Evolutionary conservation across 495 filamentous ascomycete genomes (phyloP).

Genomic region (Daldinia loculata): DNA sequence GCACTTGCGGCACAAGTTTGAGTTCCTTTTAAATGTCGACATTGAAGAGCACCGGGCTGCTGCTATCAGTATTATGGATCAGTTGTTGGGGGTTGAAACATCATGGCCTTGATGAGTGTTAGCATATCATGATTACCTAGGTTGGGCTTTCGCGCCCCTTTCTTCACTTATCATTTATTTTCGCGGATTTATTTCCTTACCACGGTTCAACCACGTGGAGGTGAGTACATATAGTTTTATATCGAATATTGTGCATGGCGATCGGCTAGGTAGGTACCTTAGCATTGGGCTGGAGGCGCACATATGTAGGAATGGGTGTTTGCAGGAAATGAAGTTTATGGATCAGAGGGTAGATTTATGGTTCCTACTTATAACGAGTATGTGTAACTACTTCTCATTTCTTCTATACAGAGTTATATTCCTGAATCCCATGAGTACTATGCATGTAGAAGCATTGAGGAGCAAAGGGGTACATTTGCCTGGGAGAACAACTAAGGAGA

Average conservation of each 20-base stretch:
- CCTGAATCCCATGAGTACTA: too few relatives aligned
- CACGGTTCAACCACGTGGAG: background rate
- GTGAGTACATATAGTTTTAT: background rate
- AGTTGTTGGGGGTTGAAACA: conserved; percentile 7
- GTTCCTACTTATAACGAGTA: background rate
- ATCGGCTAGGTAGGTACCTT: conserved; percentile 4
- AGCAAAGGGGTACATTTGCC: too few relatives aligned
- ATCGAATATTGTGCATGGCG: conserved; percentile 14
- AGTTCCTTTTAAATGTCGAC: conserved; percentile 26
- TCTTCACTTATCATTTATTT: background rate
- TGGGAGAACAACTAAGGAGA: too few relatives aligned
- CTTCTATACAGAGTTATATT: background rate
- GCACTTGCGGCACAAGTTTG: conserved; percentile 33
- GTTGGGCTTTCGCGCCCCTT: background rate
- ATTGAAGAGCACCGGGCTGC: conserved; percentile 21
- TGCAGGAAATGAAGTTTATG: background rate
- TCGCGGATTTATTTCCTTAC: background rate
- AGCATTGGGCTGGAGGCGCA: conserved; percentile 11
- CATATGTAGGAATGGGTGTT: background rate
- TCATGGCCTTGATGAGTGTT: conserved; percentile 4
- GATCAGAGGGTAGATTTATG: background rate
- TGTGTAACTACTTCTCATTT: background rate
- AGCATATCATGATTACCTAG: background rate
- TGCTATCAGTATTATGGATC: conserved; percentile 39
- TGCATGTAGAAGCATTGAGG: too few relatives aligned